phyloP scores from a whole-genome alignment of 2,329 filamentous ascomycete species.

The Epichloe scottii region DNA sequence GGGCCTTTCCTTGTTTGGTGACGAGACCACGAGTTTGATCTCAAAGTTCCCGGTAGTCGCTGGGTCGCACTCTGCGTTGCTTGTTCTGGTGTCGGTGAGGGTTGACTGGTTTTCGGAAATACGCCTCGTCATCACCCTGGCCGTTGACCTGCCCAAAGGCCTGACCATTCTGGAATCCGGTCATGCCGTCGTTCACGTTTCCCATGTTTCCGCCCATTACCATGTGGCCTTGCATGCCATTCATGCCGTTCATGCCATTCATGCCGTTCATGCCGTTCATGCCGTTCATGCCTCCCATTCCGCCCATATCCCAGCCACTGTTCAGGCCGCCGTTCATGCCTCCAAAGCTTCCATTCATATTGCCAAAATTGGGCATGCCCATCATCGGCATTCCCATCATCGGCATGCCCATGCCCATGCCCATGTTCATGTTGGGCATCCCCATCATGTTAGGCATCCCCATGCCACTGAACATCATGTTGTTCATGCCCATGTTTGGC shows the following conservation, averaged over 20 bases:
- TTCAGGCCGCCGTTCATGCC: constrained; percentile 3
- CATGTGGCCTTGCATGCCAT: constrained; percentile 11
- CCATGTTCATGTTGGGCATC: constrained; percentile 16
- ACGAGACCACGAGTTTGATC: background rate
- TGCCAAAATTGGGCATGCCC: constrained; percentile 12
- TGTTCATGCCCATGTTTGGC: constrained; percentile 25
- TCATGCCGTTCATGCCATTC: constrained; percentile 10
- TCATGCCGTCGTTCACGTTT: constrained; percentile 18
- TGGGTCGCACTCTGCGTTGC: constrained; percentile 67
- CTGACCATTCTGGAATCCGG: constrained; percentile 21
- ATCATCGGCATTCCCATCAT: constrained; percentile 18
- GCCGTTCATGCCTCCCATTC: constrained; percentile 2
- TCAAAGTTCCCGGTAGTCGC: constrained; percentile 79
- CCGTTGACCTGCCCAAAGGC: constrained; percentile 32
- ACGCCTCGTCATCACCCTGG: constrained; percentile 72
- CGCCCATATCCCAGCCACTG: constrained; percentile 11
- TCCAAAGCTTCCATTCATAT: constrained; percentile 7
- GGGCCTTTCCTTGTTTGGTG: background rate
- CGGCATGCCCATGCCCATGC: constrained; percentile 15
- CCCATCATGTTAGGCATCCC: constrained; percentile 23
- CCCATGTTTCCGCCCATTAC: constrained; percentile 11
- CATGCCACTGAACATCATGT: constrained; percentile 13
- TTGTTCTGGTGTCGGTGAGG: constrained; percentile 80
- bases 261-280: constrained; percentile 25
- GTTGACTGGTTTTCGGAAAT: constrained; percentile 93